Conservation (phyloP, 192 early-diverging fungal species). For the Cetraspora pellucida region DNA sequence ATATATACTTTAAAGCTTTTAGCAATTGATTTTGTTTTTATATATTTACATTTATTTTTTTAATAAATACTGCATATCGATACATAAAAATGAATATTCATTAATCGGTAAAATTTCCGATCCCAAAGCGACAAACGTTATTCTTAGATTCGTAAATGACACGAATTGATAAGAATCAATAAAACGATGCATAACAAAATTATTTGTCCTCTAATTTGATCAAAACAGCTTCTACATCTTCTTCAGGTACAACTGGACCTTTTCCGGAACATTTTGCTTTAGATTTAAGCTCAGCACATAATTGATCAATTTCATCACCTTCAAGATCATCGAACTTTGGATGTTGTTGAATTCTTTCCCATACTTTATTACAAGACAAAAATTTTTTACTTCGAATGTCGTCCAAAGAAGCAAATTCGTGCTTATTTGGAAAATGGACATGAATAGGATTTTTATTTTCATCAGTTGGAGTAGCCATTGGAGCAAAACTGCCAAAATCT, state of each 20-base stretch:
- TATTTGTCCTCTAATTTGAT: conserved; percentile 32
- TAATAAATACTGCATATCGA: too few species aligned
- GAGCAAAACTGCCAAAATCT: conserved; percentile 28
- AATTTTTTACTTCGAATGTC: conserved; percentile 25
- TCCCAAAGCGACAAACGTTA: too few species aligned
- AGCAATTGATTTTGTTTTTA: too few species aligned
- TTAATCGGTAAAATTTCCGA: too few species aligned
- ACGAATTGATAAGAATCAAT: too few species aligned
- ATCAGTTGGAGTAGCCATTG: conserved; percentile 25
- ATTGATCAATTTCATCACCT: conserved; percentile 50
- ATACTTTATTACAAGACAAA: conserved; percentile 45
- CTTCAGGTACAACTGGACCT: conserved; percentile 55
- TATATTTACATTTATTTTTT: too few species aligned
- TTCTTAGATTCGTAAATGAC: too few species aligned
- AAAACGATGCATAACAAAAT: too few species aligned
- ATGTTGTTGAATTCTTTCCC: conserved; percentile 59
- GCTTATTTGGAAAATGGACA: background rate
- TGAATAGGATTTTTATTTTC: conserved; percentile 11
- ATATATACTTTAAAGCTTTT: too few species aligned
- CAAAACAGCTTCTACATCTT: conserved; percentile 39
- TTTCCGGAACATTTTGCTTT: conserved; percentile 62
- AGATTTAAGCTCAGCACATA: conserved; percentile 54
- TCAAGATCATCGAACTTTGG: conserved; percentile 61
- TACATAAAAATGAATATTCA: too few species aligned
- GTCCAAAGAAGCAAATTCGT: conserved; percentile 5